Percentiles rank a stretch among this genome's conserved stretches.
Conservation (phyloP, 352 stramenopile genomes). For the Phytophthora ramorum region DNA sequence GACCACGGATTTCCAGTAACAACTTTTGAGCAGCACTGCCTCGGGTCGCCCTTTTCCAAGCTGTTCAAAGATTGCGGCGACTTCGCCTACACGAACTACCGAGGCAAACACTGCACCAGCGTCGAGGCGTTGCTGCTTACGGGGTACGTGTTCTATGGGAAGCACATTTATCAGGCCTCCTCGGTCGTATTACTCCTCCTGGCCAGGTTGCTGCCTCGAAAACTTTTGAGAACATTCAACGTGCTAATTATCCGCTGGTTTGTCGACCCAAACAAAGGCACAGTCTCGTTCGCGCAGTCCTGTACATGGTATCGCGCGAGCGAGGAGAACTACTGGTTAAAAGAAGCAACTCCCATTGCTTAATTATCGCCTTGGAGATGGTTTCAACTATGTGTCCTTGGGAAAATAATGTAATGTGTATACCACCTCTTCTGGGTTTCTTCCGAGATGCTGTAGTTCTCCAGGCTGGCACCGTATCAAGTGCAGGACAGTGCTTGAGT, state of each 20-base stretch:
- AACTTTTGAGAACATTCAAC: conserved; percentile 19
- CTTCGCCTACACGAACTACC: conserved; percentile 16
- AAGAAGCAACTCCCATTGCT: not conserved
- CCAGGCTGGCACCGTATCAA: too few species aligned
- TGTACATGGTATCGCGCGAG: conserved; percentile 26
- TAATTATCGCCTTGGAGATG: not conserved
- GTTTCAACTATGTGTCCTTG: not conserved
- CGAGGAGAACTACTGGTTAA: conserved; percentile 8
- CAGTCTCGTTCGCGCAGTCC: conserved; percentile 6
- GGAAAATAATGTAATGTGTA: too few species aligned
- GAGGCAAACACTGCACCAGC: conserved; percentile 6
- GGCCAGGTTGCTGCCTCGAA: conserved; percentile 11
- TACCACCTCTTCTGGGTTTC: too few species aligned
- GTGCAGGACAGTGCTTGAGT: too few species aligned
- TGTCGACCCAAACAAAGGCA: conserved; percentile 18
- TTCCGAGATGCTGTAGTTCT: too few species aligned
- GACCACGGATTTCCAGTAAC: not conserved
- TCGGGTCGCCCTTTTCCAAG: conserved; percentile 20
- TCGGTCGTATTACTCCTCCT: conserved; percentile 20
- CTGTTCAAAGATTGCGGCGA: conserved; percentile 33
- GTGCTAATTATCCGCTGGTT: conserved; percentile 25
- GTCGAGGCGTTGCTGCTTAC: conserved; percentile 25
- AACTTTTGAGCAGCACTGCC: conserved; percentile 26
- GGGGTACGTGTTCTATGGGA: conserved; percentile 21
- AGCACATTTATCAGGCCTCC: conserved; percentile 20